Evolutionary conservation across 1,284 basidiomycete species (phyloP), one percentile per base, ranked within the genome.

Genomic region (Trichosporon ovoides): DNA sequence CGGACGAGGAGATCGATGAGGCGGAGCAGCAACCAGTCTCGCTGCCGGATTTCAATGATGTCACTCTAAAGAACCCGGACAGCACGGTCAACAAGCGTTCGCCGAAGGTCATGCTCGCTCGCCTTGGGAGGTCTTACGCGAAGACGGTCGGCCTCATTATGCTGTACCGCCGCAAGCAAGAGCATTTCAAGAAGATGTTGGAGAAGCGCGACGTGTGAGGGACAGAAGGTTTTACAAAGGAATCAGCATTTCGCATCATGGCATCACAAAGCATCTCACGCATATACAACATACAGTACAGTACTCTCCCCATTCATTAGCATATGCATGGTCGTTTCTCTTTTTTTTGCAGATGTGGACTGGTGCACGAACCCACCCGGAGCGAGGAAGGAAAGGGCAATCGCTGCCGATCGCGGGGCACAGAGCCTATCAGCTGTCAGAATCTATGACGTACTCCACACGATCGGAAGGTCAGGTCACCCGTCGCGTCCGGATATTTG

Each of bases 111-210:
- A 58, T 76, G 10, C 55, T 75, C n/a, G 56, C 64, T 3, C 66
- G 63, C 40, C 53, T 77, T 43, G 71, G 72, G 57, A 57, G 62
- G 20, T 68, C 65, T 49, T 77, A 77, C 55, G 50, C 59, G 9
- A 67, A 64, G 33, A 63, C 66, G 16, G 70, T 76, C 1, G 65
- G 62, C 10, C 55, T 74, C 19, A 61, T 75, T 56, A 69, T 69
- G 66, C 63, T 72, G 36, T 66, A 75, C 60, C 60, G 72, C 37
- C 61, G 66, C 53, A 74, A 72, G 65, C 56, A 40, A 31, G 22
- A 22, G 43, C 43, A 24, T 18, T n/a, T 14, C 22, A 48, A 48
- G 43, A 14, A n/a, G 24, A 48, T 10, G 43, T 10, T 48, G 43
- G 43, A 48, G 43, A 22, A 22, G 16, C 16, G 43, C 28, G 13